phyloP scores from a whole-genome alignment of 2,329 filamentous ascomycete species.

The Diaporthe aspalathi region DNA sequence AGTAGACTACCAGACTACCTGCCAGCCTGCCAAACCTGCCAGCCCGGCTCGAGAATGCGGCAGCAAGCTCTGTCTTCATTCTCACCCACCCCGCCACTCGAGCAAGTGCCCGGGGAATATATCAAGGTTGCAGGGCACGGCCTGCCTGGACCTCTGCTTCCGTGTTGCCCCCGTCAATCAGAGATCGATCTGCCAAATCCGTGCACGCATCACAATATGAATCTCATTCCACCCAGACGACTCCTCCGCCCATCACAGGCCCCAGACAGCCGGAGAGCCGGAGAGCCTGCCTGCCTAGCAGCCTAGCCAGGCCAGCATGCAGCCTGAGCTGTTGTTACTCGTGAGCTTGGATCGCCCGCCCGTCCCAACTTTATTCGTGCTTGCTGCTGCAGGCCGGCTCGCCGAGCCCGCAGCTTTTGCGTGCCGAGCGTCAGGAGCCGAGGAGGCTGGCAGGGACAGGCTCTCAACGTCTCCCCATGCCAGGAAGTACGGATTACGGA shows the following conservation, averaged over 20 bases:
- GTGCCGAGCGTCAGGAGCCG: conserved; percentile 25
- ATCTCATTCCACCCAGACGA: background rate
- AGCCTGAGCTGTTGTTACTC: background rate
- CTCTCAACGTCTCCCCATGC: conserved; percentile 14
- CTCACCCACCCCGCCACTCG: too few species aligned
- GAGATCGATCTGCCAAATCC: conserved; percentile 18
- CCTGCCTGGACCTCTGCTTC: background rate
- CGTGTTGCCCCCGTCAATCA: background rate
- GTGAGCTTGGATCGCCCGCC: conserved; percentile 1
- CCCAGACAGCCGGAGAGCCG: too few species aligned
- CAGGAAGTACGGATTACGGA: too few species aligned
- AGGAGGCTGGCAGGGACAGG: conserved; percentile 21
- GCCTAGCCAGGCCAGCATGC: background rate
- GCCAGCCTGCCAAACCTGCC: too few species aligned
- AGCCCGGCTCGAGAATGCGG: conserved; percentile 13
- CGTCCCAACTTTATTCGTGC: conserved; percentile 23
- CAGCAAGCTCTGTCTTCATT: too few species aligned
- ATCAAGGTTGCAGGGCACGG: background rate
- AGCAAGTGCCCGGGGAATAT: background rate
- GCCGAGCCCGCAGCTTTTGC: background rate
- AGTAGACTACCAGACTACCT: too few species aligned
- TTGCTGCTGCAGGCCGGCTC: background rate
- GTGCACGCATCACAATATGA: conserved; percentile 22
- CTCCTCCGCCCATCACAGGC: background rate
- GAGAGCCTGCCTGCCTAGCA: too few species aligned